Evolutionary conservation across 495 filamentous ascomycete genomes (phyloP), one percentile per base, ranked within the genome.

Genomic region (Penicillium cataractarum): DNA sequence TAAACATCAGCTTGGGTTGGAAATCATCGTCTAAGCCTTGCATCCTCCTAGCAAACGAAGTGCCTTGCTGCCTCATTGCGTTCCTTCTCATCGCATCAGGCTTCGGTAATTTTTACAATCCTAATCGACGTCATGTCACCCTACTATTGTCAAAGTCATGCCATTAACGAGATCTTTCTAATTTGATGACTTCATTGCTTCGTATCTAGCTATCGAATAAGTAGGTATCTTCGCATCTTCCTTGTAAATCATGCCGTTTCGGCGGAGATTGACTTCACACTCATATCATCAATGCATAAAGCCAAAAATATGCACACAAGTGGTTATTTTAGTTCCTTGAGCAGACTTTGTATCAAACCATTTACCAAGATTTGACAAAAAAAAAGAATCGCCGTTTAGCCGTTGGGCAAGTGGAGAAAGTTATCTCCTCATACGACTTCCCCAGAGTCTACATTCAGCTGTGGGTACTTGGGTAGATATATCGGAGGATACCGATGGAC

Each of bases 1-100:
- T 42, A 50, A 58, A 42, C 26, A 46, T 39, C 55, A 63, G 29
- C 57, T 76, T 19, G 64, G 63, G 10, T 37, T 74, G 40, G 49
- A 55, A 35, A 65, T 73, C 32, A 24, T 29, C 0, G 17, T 59
- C 1, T 61, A 60, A 27, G 4, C 31, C 17, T 37, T 19, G 29
- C 3, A 35, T 10, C 6, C 51, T 4, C 12, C 3, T 54, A 13
- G 8, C 17, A 13, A 54, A 22, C 2, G 9, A n/a, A 12, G 3
- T 35, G 10, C 35, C 12, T 1, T 31, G 0, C 29, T 27, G 1
- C 4, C n/a, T 7, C 21, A 3, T 5, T 50, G 13, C 6, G 6
- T 6, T 17, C 46, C 0, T 8, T 13, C 12, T 15, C 6, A 7
- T 27, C 24, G 5, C 4, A 29, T 27, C 46, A 29, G 8, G 6